Evolutionary conservation across 2,329 filamentous ascomycete species (phyloP).

Genomic region (Botryosphaeria dothidea): DNA sequence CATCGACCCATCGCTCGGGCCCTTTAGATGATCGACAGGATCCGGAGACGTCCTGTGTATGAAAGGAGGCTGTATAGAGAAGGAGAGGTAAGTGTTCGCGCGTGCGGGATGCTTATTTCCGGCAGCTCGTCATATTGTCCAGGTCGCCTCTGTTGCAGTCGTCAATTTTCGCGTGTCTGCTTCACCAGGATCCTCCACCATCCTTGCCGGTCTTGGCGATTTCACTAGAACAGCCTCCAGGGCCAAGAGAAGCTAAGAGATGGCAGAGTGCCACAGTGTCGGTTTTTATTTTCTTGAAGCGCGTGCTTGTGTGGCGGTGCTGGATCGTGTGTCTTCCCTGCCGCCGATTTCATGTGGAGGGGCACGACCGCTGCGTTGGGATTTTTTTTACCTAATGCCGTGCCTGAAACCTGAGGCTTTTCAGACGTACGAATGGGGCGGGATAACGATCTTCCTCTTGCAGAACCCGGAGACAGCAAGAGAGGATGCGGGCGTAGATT

Average conservation of each 20-base stretch:
- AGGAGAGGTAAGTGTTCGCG: too few relatives aligned
- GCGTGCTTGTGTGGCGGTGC: background rate
- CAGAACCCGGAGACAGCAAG: background rate
- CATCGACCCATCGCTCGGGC: too few relatives aligned
- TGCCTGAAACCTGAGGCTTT: background rate
- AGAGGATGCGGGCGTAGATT: too few relatives aligned
- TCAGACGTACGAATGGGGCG: background rate
- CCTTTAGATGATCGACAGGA: background rate
- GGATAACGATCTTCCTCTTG: background rate
- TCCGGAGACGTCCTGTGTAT: too few relatives aligned
- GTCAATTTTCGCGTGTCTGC: too few relatives aligned
- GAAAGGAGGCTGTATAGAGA: too few relatives aligned
- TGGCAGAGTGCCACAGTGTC: background rate
- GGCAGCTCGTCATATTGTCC: too few relatives aligned
- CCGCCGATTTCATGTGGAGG: background rate
- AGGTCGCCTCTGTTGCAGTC: too few relatives aligned
- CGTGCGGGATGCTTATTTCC: too few relatives aligned
- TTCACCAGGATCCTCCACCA: background rate
- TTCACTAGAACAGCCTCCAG: background rate
- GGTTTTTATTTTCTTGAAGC: background rate
- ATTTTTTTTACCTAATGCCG: background rate
- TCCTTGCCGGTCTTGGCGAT: background rate
- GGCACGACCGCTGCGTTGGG: background rate
- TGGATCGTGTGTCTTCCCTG: background rate
- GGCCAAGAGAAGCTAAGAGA: background rate